Evolutionary conservation across 2,329 filamentous ascomycete species (phyloP).

Genomic region (Clonostachys chloroleuca): DNA sequence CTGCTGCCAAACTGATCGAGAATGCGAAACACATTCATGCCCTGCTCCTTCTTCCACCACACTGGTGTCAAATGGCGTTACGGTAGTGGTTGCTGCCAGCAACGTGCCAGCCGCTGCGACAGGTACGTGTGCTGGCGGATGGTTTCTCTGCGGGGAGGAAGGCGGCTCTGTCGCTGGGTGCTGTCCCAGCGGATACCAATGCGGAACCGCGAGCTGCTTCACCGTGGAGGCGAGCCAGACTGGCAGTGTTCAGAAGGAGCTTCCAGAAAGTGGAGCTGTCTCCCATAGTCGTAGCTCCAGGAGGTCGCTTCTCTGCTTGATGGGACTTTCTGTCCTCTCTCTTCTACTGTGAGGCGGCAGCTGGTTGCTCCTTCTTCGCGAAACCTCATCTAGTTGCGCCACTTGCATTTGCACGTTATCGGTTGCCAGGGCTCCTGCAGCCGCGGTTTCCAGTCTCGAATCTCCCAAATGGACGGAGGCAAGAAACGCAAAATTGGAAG

Average conservation of each 20-base stretch:
- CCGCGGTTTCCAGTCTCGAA: no score
- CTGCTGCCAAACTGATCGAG: slow-evolving; percentile 82
- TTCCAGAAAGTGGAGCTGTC: slow-evolving; percentile 21
- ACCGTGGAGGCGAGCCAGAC: slow-evolving; percentile 46
- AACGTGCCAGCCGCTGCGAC: slow-evolving; percentile 37
- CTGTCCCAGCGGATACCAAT: slow-evolving; percentile 74
- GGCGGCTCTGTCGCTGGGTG: slow-evolving; percentile 70
- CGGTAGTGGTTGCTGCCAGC: slow-evolving; percentile 61
- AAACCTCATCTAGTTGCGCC: no score
- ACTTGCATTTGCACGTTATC: no score
- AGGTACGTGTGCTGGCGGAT: slow-evolving; percentile 68
- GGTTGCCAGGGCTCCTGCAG: no score
- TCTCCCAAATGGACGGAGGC: no score
- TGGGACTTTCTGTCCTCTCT: background rate
- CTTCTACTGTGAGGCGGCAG: background rate
- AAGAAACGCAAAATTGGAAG: no score
- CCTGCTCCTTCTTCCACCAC: slow-evolving; percentile 56
- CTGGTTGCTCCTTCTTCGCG: no score
- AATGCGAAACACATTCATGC: slow-evolving; percentile 80
- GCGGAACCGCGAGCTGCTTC: slow-evolving; percentile 70
- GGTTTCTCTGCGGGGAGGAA: slow-evolving; percentile 63
- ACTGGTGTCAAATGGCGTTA: slow-evolving; percentile 63
- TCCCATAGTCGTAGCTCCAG: background rate
- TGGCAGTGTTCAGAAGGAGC: slow-evolving; percentile 50
- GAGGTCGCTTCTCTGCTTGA: background rate